Evolutionary conservation across 2,329 filamentous ascomycete genomes (phyloP), one percentile per base, ranked within the genome.

Genomic region (Lasiodiplodia citricola): DNA sequence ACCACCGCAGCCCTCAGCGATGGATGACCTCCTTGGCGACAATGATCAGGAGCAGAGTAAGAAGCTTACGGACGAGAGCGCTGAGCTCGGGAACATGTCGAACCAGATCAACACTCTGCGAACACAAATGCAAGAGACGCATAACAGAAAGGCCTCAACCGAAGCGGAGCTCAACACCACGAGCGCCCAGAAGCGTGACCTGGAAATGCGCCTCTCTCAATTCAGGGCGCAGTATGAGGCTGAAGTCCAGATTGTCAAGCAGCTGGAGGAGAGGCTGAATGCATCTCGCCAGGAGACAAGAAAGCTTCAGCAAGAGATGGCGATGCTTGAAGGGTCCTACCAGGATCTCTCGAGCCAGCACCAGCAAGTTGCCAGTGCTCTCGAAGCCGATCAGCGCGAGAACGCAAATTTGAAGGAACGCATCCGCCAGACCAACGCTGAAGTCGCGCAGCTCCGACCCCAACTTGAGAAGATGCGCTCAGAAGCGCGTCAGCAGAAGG

Each of bases 401-500:
- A 98, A 97, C 75, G 85, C 88, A 47, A 90, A 80, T 71, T 83
- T 99, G 67, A 97, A 97, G 81, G 94, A 97, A 77, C 92, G 91
- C 70, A 97, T 99, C 72, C 89, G 91, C 38, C 87, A 90, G 65
- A 87, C 93, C 52, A 99, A 97, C 75, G 86, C 88, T 14, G 93
- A 97, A 79, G 90, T 97, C 73, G 86, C 88, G 21, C 91, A 94
- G 79, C 83, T 98, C 51, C 96, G 94, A 79, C 94, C 94, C 38
- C 91, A 95, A 73, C 89, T 99, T 65, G 96, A 99, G 79, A 98
- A 97, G 84, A 86, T 97, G 74, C 94, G 92, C 78, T 93, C 91
- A 14, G 94, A 97, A 74, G 94, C 94, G 31, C 90, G 96, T 52
- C 96, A 98, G 79, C 94, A 98, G 77, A 98, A 97, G 83, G 96